Base-by-base conservation (phyloP, 179 eudicot genomes). In the Patellifolia procumbens region DNA sequence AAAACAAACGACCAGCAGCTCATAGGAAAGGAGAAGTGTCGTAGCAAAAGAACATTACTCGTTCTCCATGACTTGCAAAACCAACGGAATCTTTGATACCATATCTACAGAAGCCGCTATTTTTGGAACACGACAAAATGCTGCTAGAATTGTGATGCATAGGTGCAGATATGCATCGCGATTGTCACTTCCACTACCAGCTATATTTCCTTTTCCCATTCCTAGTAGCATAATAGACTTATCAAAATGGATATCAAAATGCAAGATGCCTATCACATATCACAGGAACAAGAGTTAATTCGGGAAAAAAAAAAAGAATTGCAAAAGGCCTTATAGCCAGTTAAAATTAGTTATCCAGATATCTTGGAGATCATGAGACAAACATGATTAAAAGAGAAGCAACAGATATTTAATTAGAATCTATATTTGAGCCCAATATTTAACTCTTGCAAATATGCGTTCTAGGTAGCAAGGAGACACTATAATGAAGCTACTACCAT, bases 101-200 rank as follows among this genome's bases (percentile, higher is more conserved):
- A 92, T 94, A 35, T 94, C 92, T 29, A 78, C 71, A 34, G 92
- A 86, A 68, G 92, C 86, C 37, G 97, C 97, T 49, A 94, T 86
- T 65, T 86, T 87, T 10, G 95, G 88, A 42, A 91, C 92, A 56
- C 93, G 89, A 61, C 92, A 90, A 70, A 92, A 89, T 0, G 92
- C 87, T 31, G 97, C 91, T 55, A 94, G 84, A 28, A 94, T 68
- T 0, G 92, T 82, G 63, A 91, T 81, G 22, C 92, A 83, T 48
- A 94, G 71, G 61, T 84, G 91, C 79, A 92, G 68, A 78, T 92
- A 94, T 2, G 87, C 97, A 48, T 88, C 91, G 45, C 85, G 85
- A 62, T 92, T 81, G 37, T 89, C 97, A 58, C 58, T 76, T 16
- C 70, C 81, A 16, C 74, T 81, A 37, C 68, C 80, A 48, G 76